phyloP scores from a whole-genome alignment of 305 asterid species.

The Coffea humblotiana region DNA sequence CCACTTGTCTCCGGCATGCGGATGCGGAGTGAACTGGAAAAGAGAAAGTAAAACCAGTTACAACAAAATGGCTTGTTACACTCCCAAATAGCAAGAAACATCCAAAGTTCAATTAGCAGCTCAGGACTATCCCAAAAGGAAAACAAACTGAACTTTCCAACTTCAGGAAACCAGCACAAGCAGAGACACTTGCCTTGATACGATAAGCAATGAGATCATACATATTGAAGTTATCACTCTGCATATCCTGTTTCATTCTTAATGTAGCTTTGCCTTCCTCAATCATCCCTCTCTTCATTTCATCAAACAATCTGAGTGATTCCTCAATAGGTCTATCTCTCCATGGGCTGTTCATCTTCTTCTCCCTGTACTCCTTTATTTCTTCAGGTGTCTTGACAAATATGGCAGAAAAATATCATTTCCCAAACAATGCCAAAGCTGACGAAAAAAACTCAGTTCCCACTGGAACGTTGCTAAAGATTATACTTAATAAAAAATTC shows the following conservation, averaged over 20 bases:
- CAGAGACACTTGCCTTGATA: slow-evolving; percentile 60
- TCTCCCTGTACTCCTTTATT: slow-evolving; percentile 79
- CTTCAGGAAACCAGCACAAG: slow-evolving; percentile 14
- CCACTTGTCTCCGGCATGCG: slow-evolving; percentile 97
- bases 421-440: neutral
- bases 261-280: slow-evolving; percentile 95
- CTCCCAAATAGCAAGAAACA: neutral
- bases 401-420: slow-evolving; percentile 13
- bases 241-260: slow-evolving; percentile 98
- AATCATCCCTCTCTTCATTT: slow-evolving; percentile 75
- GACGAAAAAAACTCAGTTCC: neutral
- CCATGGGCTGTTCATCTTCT: slow-evolving; percentile 85
- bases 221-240: slow-evolving; percentile 89
- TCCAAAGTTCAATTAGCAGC: neutral
- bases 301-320: slow-evolving; percentile 69
- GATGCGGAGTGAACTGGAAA: slow-evolving; percentile 91
- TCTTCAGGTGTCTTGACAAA: slow-evolving; percentile 65
- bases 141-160: slow-evolving; percentile 9
- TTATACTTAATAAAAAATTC: neutral
- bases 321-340: slow-evolving; percentile 78
- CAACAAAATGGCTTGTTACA: neutral
- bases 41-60: slow-evolving; percentile 4
- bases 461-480: neutral
- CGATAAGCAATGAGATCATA: slow-evolving; percentile 94
- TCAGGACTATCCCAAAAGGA: neutral